phyloP scores from a whole-genome alignment of 1,284 basidiomycete genomes.

The Sanghuangporus sanghuang region DNA sequence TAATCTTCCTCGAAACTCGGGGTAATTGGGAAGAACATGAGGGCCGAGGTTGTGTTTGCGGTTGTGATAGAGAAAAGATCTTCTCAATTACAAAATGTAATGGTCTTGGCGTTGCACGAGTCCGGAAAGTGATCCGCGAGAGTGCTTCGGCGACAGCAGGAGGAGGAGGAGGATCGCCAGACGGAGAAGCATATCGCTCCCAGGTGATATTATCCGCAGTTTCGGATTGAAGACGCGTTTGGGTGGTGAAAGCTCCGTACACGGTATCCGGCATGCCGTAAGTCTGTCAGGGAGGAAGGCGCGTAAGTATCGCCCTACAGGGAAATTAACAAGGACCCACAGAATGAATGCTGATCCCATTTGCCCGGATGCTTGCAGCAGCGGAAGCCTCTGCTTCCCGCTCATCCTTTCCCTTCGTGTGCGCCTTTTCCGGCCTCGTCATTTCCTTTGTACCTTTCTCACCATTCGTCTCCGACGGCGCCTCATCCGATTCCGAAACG shows the following conservation, averaged over 20 bases:
- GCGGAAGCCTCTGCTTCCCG: slow-evolving; percentile 20
- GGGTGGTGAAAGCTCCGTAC: slow-evolving; percentile 37
- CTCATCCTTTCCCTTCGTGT: slow-evolving; percentile 17
- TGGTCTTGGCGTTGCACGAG: slow-evolving; percentile 46
- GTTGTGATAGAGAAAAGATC: slow-evolving; percentile 24
- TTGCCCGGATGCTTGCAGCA: slow-evolving; percentile 29
- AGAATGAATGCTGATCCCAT: slow-evolving; percentile 39
- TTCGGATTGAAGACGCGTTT: slow-evolving; percentile 39
- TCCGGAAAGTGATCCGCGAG: slow-evolving; percentile 51
- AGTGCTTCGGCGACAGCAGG: slow-evolving; percentile 32
- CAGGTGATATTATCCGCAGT: slow-evolving; percentile 22
- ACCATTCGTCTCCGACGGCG: background rate
- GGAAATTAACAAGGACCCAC: slow-evolving; percentile 26
- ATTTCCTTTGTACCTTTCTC: background rate
- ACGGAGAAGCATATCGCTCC: slow-evolving; percentile 15
- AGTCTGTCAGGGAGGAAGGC: slow-evolving; percentile 19
- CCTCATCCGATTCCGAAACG: slow-evolving; percentile 17
- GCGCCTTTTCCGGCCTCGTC: slow-evolving; percentile 17
- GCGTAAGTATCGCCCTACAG: background rate
- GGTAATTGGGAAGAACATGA: background rate
- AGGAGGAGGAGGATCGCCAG: slow-evolving; percentile 22
- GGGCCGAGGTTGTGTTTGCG: slow-evolving; percentile 16
- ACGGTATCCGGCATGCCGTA: slow-evolving; percentile 38
- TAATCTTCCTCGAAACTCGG: slow-evolving; percentile 33
- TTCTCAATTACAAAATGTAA: slow-evolving; percentile 43